phyloP scores from a whole-genome alignment of 2,329 filamentous ascomycete genomes.

The Chaetoscypha palmicola region DNA sequence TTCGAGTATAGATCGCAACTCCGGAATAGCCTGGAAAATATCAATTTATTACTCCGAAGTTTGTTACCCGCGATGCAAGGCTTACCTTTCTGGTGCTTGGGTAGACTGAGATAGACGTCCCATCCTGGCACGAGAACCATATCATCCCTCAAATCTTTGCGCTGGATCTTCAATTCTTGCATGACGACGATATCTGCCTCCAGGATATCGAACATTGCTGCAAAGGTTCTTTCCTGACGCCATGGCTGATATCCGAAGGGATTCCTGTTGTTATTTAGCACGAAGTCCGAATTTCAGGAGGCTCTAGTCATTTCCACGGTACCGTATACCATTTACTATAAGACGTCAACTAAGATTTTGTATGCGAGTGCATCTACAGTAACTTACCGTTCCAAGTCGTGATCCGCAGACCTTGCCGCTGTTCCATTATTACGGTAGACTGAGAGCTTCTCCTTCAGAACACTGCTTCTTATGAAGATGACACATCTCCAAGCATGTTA shows the following conservation, averaged over 20 bases:
- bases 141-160: slow-evolving; percentile 85
- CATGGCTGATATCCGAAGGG: slow-evolving; percentile 82
- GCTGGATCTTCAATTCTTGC: slow-evolving; percentile 94
- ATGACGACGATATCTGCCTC: slow-evolving; percentile 90
- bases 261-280: slow-evolving; percentile 45
- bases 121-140: slow-evolving; percentile 93
- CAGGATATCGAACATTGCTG: slow-evolving; percentile 89
- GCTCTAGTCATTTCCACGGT: too few species aligned
- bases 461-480: too few species aligned
- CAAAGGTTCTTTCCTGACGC: slow-evolving; percentile 62
- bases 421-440: not conserved
- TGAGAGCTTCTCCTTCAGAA: too few species aligned
- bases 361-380: too few species aligned
- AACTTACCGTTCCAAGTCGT: slow-evolving; percentile 76
- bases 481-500: not conserved
- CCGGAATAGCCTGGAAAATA: slow-evolving; percentile 72
- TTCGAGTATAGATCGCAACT: slow-evolving; percentile 92
- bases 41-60: slow-evolving; percentile 1
- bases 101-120: slow-evolving; percentile 94
- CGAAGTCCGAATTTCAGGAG: not conserved
- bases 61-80: too few species aligned
- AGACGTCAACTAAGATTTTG: too few species aligned
- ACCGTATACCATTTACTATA: too few species aligned
- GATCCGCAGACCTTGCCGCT: slow-evolving; percentile 50
- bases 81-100: slow-evolving; percentile 83